Conservation (phyloP, 164 flowering plant species). For the Piper longum region DNA sequence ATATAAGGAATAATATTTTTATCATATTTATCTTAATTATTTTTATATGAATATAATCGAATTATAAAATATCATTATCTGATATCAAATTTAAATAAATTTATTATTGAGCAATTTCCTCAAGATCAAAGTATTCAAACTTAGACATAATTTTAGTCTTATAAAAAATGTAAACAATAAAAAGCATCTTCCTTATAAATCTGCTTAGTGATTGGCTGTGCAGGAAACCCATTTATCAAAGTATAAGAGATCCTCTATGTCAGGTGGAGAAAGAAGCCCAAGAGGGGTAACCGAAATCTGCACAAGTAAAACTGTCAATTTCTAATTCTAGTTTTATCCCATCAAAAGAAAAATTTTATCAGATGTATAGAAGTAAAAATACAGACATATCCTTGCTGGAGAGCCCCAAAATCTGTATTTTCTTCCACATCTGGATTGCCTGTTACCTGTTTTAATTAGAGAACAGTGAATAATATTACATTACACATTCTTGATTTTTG, state of each 20-base stretch:
- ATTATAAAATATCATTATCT: no score
- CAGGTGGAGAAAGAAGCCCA: conserved; percentile 54
- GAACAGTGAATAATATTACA: no score
- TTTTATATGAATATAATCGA: no score
- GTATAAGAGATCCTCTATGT: conserved; percentile 25
- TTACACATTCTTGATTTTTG: no score
- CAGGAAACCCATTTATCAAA: conserved; percentile 46
- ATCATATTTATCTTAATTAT: no score
- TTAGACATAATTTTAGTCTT: no score
- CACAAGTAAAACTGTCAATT: conserved; percentile 7
- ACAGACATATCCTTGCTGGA: conserved; percentile 69
- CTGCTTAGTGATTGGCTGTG: conserved; percentile 18
- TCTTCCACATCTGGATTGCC: conserved; percentile 16
- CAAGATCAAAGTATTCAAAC: neutral
- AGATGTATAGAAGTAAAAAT: neutral
- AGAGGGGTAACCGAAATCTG: conserved; percentile 78
- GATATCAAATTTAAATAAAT: no score
- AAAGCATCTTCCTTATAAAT: conserved; percentile 20
- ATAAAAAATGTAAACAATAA: neutral
- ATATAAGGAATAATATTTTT: no score
- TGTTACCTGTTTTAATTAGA: conserved; percentile 14
- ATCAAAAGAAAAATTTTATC: neutral
- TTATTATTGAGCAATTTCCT: no score
- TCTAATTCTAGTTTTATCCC: neutral
- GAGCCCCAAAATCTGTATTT: conserved; percentile 30